phyloP scores from a whole-genome alignment of 208 protist genomes.

The Jaenimonas drosophilae region DNA sequence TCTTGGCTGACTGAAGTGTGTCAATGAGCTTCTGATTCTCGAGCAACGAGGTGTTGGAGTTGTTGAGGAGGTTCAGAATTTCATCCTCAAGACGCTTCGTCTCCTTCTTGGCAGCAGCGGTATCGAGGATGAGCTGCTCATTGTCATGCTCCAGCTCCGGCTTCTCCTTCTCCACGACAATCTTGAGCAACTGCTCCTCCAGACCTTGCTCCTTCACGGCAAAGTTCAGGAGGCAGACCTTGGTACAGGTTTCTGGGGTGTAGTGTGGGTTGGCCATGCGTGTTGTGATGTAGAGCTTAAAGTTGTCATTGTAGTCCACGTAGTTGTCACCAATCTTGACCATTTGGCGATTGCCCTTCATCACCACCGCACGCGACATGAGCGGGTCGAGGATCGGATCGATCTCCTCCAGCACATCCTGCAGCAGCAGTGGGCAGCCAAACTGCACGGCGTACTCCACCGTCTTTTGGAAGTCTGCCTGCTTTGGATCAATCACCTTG shows the following conservation, averaged over 20 bases:
- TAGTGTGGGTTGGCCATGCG: constrained; percentile 97
- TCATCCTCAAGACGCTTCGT: constrained; percentile 97
- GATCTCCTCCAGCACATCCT: constrained; percentile 97
- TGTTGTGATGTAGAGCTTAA: constrained; percentile 98
- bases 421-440: constrained; percentile 94
- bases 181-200: constrained; percentile 97
- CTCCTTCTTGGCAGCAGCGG: constrained; percentile 90
- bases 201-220: constrained; percentile 96
- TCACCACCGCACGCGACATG: constrained; percentile 92
- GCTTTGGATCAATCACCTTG: constrained; percentile 92
- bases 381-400: constrained; percentile 96
- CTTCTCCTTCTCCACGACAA: constrained; percentile 96
- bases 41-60: constrained; percentile 90
- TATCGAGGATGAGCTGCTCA: constrained; percentile 92
- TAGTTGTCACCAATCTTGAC: constrained; percentile 97
- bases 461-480: constrained; percentile 91
- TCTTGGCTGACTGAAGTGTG: constrained; percentile 96
- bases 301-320: constrained; percentile 96
- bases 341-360: constrained; percentile 80
- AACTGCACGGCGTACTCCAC: constrained; percentile 97
- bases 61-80: constrained; percentile 93
- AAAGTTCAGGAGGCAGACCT: constrained; percentile 97
- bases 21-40: constrained; percentile 97
- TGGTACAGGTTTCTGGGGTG: constrained; percentile 97
- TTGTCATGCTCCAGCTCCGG: constrained; percentile 97